These are phyloP conservation scores for Annulohypoxylon bovei DNA, from an alignment of 495 filamentous ascomycete genomes.

Conservation along the genomic window DNA sequence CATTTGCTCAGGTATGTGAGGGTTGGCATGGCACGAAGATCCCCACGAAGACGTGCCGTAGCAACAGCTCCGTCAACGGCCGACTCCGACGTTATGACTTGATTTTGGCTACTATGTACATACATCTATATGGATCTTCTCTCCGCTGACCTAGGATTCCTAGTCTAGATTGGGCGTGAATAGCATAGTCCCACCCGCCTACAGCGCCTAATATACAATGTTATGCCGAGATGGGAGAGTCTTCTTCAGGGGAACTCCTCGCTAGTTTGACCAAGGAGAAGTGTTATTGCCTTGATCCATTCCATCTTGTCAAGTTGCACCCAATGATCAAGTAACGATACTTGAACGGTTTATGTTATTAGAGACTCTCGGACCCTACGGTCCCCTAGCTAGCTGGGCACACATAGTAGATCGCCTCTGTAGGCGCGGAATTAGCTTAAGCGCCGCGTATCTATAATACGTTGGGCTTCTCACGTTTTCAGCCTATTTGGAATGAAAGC, in stretches of 20 bases:
- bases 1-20: not conserved
- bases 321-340: constrained; percentile 2
- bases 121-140: constrained; percentile 5
- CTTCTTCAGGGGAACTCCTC: constrained; percentile 14
- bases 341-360: not conserved
- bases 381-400: not conserved
- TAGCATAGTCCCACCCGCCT: constrained; percentile 10
- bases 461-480: not conserved
- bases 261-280: not conserved
- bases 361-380: not conserved
- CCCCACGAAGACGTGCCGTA: not conserved
- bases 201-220: constrained; percentile 14
- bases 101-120: constrained; percentile 4
- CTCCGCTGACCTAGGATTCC: constrained; percentile 26
- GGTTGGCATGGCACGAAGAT: not conserved
- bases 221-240: not conserved
- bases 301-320: not conserved
- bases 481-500: not conserved
- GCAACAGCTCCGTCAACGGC: constrained; percentile 23
- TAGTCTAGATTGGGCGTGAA: constrained; percentile 30
- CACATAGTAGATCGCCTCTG: constrained; percentile 24
- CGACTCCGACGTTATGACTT: constrained; percentile 4
- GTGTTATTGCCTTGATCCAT: not conserved
- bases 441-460: constrained; percentile 7
- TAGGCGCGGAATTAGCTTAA: constrained; percentile 22